phyloP scores from a whole-genome alignment of 805 yeast species.

The Starmerella sirachaensis region DNA sequence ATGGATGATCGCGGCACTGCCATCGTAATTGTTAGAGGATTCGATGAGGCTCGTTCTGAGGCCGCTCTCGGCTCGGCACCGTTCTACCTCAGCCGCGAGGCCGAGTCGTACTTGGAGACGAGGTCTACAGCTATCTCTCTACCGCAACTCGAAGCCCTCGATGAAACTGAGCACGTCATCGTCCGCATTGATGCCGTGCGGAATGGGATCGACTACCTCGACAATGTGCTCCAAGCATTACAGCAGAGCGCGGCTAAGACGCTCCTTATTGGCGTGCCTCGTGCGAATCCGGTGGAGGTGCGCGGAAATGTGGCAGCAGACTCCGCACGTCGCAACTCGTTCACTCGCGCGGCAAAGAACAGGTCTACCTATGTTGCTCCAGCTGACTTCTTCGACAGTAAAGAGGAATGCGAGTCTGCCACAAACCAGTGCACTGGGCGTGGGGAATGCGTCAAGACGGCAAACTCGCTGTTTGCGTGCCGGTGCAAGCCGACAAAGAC shows the following conservation, averaged over 20 bases:
- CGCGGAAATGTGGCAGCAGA: no score
- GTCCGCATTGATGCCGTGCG: slow-evolving; percentile 5
- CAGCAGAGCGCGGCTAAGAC: slow-evolving; percentile 9
- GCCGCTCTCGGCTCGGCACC: slow-evolving; percentile 18
- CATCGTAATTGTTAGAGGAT: slow-evolving; percentile 18
- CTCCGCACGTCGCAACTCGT: no score
- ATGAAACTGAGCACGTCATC: slow-evolving; percentile 6
- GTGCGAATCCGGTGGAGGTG: no score
- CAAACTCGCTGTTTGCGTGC: slow-evolving; percentile 27
- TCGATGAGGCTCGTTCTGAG: slow-evolving; percentile 12
- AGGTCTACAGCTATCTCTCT: background rate
- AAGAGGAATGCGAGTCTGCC: slow-evolving; percentile 26
- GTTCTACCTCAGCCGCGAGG: slow-evolving; percentile 8
- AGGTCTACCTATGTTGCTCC: no score
- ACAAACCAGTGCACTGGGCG: slow-evolving; percentile 31
- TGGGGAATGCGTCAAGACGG: slow-evolving; percentile 28
- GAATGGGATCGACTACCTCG: slow-evolving; percentile 1
- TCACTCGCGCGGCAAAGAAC: no score
- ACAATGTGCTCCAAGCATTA: background rate
- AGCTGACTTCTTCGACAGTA: slow-evolving; percentile 20
- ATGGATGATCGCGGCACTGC: slow-evolving; percentile 15
- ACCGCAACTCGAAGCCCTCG: background rate
- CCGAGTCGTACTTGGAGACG: slow-evolving; percentile 1
- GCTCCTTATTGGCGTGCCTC: slow-evolving; percentile 18
- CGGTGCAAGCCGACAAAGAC: slow-evolving; percentile 27